A percentile compares a stretch with the other conserved stretches of the same genome.
Conservation (phyloP, 208 protist species). For the Acanthamoeba lenticulata region DNA sequence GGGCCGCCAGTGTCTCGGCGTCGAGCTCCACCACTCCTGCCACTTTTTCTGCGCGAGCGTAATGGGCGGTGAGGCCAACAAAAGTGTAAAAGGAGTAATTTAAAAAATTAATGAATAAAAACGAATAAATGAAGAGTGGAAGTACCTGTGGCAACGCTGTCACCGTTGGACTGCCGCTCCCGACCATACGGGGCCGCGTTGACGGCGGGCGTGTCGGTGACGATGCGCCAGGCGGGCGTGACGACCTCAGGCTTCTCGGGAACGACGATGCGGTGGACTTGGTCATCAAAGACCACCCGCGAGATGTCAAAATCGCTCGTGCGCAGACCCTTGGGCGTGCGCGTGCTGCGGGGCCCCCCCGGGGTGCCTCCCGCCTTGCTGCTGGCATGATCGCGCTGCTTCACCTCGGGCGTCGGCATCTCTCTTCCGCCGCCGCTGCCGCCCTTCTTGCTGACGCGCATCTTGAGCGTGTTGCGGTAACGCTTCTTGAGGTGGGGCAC, state of each 20-base stretch:
- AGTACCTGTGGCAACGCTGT: neutral
- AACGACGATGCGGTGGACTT: slow-evolving; percentile 30
- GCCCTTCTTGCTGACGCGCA: slow-evolving; percentile 17
- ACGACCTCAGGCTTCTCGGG: slow-evolving; percentile 24
- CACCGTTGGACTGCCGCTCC: neutral
- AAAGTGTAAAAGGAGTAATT: neutral
- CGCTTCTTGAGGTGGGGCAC: slow-evolving; percentile 1
- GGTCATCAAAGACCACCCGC: slow-evolving; percentile 36
- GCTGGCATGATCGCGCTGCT: neutral
- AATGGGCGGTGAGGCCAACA: neutral
- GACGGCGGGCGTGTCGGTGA: neutral
- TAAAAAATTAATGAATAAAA: neutral
- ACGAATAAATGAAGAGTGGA: neutral
- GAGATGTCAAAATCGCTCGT: slow-evolving; percentile 57
- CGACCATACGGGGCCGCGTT: neutral
- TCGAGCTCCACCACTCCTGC: neutral
- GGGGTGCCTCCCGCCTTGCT: slow-evolving; percentile 8
- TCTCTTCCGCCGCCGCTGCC: neutral
- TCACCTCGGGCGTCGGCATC: neutral
- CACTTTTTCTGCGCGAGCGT: neutral
- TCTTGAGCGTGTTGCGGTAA: slow-evolving; percentile 41
- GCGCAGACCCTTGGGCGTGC: slow-evolving; percentile 25
- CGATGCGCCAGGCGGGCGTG: neutral
- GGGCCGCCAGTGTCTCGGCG: neutral
- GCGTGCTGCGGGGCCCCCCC: neutral